phyloP scores from a whole-genome alignment of 371 early-diverging fungal genomes.

The Choanephora cucurbitarum region DNA sequence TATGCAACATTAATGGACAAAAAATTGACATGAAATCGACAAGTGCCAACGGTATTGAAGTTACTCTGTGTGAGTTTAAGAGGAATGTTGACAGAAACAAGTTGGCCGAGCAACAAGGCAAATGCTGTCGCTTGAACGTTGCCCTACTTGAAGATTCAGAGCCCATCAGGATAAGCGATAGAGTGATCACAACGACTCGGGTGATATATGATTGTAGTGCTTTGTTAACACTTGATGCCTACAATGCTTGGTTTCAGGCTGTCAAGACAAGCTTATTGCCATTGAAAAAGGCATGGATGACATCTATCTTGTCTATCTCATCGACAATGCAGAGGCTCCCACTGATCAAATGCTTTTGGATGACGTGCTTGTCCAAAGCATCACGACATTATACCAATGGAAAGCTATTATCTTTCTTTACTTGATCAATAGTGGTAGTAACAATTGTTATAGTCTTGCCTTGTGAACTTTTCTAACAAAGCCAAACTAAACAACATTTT shows the following conservation, averaged over 20 bases:
- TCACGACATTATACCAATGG: not conserved
- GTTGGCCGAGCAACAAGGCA: not conserved
- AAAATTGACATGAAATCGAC: not conserved
- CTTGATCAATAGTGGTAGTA: not conserved
- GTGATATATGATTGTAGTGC: not conserved
- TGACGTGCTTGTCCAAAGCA: not conserved
- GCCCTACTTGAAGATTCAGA: not conserved
- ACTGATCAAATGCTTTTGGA: not conserved
- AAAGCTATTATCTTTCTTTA: not conserved
- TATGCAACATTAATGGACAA: not conserved
- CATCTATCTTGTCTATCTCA: not conserved
- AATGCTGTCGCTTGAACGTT: not conserved
- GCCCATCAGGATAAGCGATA: not conserved
- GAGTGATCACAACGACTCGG: not conserved
- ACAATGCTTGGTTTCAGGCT: not conserved
- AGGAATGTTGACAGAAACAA: not conserved
- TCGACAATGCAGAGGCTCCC: not conserved
- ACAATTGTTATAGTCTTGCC: not conserved
- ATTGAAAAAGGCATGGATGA: not conserved
- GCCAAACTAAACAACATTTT: no score
- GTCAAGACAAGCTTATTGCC: not conserved
- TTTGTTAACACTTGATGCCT: not conserved
- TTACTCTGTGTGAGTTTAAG: not conserved
- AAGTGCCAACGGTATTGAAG: not conserved
- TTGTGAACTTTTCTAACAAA: no score